Conservation (phyloP, 148 eudicot genomes). For the Nepenthes mirabilis region DNA sequence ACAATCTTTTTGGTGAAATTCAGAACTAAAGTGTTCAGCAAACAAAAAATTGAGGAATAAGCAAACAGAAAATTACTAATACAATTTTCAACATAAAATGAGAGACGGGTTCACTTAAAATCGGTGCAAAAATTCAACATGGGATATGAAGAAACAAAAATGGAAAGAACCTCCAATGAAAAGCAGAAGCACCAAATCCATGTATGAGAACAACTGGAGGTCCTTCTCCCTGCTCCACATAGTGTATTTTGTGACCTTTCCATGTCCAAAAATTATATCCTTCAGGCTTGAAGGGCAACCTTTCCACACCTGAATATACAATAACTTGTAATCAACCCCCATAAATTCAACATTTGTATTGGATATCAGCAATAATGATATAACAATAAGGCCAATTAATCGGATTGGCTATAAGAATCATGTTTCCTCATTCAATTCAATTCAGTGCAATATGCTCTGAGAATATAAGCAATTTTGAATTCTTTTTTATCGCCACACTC, state of each 20-base stretch:
- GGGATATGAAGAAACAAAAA: background rate
- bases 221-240: slow-evolving; percentile 87
- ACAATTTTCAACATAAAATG: no score
- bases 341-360: background rate
- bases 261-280: slow-evolving; percentile 94
- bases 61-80: no score
- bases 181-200: slow-evolving; percentile 99
- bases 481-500: no score
- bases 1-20: no score
- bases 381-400: background rate
- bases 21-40: no score
- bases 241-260: slow-evolving; percentile 84
- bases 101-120: no score
- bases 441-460: no score
- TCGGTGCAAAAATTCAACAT: background rate
- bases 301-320: slow-evolving; percentile 47
- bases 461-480: no score
- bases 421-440: no score
- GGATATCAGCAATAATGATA: background rate
- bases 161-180: slow-evolving; percentile 76
- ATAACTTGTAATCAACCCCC: background rate
- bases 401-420: background rate
- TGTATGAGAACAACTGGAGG: slow-evolving; percentile 77
- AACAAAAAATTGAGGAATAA: no score
- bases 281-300: slow-evolving; percentile 68